Evolutionary conservation across 257 asterid genomes (phyloP).

Genomic region (Plantago ovata): DNA sequence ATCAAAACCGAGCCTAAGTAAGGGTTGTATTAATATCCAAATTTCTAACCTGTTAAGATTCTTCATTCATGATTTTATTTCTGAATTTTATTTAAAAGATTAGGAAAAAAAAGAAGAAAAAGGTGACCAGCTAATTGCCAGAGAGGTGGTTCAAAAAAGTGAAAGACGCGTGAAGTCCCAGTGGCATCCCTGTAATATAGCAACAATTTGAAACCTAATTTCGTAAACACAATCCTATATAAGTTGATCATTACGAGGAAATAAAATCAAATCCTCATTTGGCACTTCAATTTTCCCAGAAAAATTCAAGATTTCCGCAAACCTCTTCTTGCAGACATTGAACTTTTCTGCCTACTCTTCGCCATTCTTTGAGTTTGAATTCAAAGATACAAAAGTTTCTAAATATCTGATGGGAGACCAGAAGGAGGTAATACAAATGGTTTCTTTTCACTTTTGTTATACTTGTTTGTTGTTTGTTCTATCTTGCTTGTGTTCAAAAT

Average conservation of each 20-base stretch:
- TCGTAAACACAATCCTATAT: not conserved
- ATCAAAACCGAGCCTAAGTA: no score
- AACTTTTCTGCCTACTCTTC: not conserved
- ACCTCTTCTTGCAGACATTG: not conserved
- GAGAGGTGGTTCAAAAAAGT: not conserved
- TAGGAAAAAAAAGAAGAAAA: no score
- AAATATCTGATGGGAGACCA: conserved; percentile 2
- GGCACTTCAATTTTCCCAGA: not conserved
- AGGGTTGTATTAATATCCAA: no score
- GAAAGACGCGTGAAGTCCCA: not conserved
- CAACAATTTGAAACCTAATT: not conserved
- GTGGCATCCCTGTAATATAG: not conserved
- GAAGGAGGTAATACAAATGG: conserved; percentile 4
- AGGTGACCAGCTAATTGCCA: conserved; percentile 4
- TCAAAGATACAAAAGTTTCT: no score
- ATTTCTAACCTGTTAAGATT: no score
- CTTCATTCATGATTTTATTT: no score
- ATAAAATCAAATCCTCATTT: no score
- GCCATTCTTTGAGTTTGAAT: no score
- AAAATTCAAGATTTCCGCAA: no score
- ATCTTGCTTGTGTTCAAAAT: not conserved
- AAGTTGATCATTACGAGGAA: not conserved
- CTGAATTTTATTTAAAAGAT: no score
- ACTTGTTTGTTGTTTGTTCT: not conserved
- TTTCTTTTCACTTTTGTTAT: not conserved